Evolutionary conservation across 1,139 yeast genomes (phyloP).

Genomic region (Nematodospora anomalae): DNA sequence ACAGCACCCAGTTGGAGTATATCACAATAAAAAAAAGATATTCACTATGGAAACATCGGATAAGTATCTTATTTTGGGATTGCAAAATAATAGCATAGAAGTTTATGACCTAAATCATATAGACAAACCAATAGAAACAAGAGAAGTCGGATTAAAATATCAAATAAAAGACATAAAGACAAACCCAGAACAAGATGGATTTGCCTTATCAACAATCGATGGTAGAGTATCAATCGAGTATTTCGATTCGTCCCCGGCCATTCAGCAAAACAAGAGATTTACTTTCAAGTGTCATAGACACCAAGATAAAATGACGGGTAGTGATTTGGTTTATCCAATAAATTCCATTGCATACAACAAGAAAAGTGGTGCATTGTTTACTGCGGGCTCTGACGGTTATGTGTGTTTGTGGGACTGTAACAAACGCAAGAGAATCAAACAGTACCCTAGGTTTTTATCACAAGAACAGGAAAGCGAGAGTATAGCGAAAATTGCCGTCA

Average conservation of each 20-base stretch:
- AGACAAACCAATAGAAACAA: constrained; percentile 44
- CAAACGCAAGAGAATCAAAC: constrained; percentile 59
- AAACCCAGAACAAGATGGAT: constrained; percentile 60
- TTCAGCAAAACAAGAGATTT: constrained; percentile 51
- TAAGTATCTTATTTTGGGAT: constrained; percentile 53
- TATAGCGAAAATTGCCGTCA: constrained; percentile 52
- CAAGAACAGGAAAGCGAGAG: constrained; percentile 22
- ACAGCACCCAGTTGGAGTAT: constrained; percentile 14
- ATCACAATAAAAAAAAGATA: constrained; percentile 45
- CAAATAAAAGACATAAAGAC: constrained; percentile 65
- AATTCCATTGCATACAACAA: constrained; percentile 63
- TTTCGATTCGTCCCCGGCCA: constrained; percentile 51
- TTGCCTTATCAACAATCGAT: constrained; percentile 78
- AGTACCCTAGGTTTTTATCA: constrained; percentile 47
- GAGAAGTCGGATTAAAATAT: constrained; percentile 73
- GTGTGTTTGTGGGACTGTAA: constrained; percentile 78
- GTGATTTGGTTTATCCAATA: constrained; percentile 74
- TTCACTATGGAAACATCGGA: constrained; percentile 61
- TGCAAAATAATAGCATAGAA: constrained; percentile 54
- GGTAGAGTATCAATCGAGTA: constrained; percentile 85
- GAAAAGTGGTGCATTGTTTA: constrained; percentile 50
- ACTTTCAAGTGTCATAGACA: constrained; percentile 84
- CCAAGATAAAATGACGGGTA: constrained; percentile 39
- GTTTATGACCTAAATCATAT: constrained; percentile 57
- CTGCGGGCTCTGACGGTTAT: constrained; percentile 79